A percentile compares a stretch with the other conserved stretches of the same genome.
These are phyloP conservation scores for Raffaelea arxii DNA, from an alignment of 2,329 filamentous ascomycete species.

Conservation along the genomic window DNA sequence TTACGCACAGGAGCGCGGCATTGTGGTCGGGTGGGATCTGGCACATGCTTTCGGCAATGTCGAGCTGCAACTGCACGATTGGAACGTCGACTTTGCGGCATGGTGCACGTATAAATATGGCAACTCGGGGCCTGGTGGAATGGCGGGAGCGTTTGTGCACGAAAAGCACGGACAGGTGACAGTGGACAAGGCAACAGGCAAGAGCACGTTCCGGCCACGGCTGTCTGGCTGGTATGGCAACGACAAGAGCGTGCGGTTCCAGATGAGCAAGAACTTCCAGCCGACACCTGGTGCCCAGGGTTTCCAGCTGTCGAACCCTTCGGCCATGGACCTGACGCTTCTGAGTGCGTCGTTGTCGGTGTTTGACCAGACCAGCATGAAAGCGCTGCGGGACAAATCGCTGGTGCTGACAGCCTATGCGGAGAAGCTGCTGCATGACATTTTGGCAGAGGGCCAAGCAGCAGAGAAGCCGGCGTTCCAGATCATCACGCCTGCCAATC, in stretches of 20 bases:
- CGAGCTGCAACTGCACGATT: conserved; percentile 68
- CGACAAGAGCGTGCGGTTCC: conserved; percentile 66
- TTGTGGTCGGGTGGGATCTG: conserved; percentile 52
- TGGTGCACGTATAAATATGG: conserved; percentile 97
- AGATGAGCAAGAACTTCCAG: conserved; percentile 73
- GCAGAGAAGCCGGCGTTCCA: conserved; percentile 34
- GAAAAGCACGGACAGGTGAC: conserved; percentile 56
- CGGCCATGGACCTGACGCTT: conserved; percentile 67
- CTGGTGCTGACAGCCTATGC: conserved; percentile 67
- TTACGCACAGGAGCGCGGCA: conserved; percentile 50
- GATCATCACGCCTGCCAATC: conserved; percentile 61
- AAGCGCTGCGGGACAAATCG: conserved; percentile 59
- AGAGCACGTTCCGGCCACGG: conserved; percentile 47
- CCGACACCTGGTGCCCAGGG: conserved; percentile 71
- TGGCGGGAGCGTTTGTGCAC: conserved; percentile 74
- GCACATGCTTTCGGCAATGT: conserved; percentile 69
- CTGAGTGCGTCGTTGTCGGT: conserved; percentile 64
- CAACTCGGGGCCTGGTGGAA: conserved; percentile 74
- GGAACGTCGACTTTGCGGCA: conserved; percentile 82
- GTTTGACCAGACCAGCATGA: conserved; percentile 63
- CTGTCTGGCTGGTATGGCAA: conserved; percentile 83
- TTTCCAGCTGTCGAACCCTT: conserved; percentile 80
- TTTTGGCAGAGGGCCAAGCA: conserved; percentile 25
- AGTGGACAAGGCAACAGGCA: conserved; percentile 21
- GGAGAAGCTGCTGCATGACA: conserved; percentile 51